A percentile compares a stretch with the other conserved stretches of the same genome.
phyloP scores from a whole-genome alignment of 1,139 yeast species.

The Trichomonascaceae sp. region DNA sequence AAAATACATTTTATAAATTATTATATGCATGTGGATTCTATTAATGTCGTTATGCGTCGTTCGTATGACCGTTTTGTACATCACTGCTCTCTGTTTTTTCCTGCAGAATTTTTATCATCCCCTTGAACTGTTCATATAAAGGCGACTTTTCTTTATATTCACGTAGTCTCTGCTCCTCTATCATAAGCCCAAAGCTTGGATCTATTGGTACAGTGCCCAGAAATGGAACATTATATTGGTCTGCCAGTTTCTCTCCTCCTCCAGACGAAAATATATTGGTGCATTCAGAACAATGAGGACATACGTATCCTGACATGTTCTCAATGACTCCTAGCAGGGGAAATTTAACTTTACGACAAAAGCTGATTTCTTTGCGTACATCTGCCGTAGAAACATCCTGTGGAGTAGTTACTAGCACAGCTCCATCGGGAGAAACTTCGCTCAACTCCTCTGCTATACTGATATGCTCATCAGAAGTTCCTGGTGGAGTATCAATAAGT shows the following conservation, averaged over 20 bases:
- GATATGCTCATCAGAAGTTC: slow-evolving; percentile 96
- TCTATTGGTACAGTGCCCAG: slow-evolving; percentile 90
- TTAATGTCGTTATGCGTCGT: background rate
- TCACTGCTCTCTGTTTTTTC: background rate
- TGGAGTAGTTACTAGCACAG: slow-evolving; percentile 92
- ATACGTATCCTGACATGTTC: slow-evolving; percentile 94
- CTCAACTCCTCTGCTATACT: slow-evolving; percentile 89
- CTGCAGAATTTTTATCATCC: slow-evolving; percentile 39
- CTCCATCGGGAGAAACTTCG: slow-evolving; percentile 78
- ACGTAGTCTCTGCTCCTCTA: slow-evolving; percentile 45
- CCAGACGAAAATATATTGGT: slow-evolving; percentile 90
- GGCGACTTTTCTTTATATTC: slow-evolving; percentile 35
- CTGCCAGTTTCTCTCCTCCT: slow-evolving; percentile 76
- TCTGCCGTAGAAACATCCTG: slow-evolving; percentile 90
- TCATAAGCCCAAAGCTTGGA: slow-evolving; percentile 79
- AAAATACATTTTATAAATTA: background rate
- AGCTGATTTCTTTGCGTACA: slow-evolving; percentile 89
- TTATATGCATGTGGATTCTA: background rate
- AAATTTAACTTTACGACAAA: slow-evolving; percentile 81
- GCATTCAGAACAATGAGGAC: slow-evolving; percentile 84
- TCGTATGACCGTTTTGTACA: too few relatives aligned
- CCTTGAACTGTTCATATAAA: slow-evolving; percentile 45
- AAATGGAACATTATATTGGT: slow-evolving; percentile 54
- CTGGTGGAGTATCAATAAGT: slow-evolving; percentile 96
- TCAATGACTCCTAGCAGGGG: slow-evolving; percentile 82